Base-by-base conservation (phyloP, 805 yeast genomes). In the Alloascoidea hylecoeti region DNA sequence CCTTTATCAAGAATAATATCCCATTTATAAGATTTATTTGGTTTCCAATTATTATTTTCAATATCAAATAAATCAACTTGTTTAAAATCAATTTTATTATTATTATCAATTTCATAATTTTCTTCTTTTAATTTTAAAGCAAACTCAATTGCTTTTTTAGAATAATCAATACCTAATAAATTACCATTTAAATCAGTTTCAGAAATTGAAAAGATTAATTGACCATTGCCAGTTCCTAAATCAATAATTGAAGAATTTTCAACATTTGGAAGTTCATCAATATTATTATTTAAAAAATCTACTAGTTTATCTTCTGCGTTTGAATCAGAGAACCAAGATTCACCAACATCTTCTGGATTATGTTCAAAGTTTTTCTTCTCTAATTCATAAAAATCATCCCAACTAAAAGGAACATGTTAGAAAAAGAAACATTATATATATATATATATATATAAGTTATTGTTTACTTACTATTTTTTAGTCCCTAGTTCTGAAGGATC, bases 151-250 rank as follows among this genome's bases (percentile, higher is more conserved):
- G 96, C 82, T 16, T 74, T 69, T 17, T 72, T 74, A 13, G 95
- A 78, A 53, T 92, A 92, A 57, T 92, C 99, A 4, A 92, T 65
- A 1, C 99, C 99, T 2, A 68, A 56, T 44, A 78, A 53, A 18
- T 58, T 56, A 14, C 76, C 78, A 36, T 67, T 64, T 45, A 72
- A 69, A 0, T 79, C 78, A 4, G 52, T 56, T 39, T 80, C 84
- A 38, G 80, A 75, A 19, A 92, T 53, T 40, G 78, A 70, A 47
- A 89, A 82, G 18, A 92, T 52, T 17, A 92, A 60, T 52, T 85
- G 96, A 0, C 98, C 98, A 56, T 92, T 92, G 1, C 98, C 99
- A 0, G 98, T 88, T 1, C 99, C 99, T 30, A 92, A 61, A 56
- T 89, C 98, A 15, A 82, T 57, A 37, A 88, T 64, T 1, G 58